Evolutionary conservation across 2,329 filamentous ascomycete genomes (phyloP).

Genomic region (Metarhizium guizhouense): DNA sequence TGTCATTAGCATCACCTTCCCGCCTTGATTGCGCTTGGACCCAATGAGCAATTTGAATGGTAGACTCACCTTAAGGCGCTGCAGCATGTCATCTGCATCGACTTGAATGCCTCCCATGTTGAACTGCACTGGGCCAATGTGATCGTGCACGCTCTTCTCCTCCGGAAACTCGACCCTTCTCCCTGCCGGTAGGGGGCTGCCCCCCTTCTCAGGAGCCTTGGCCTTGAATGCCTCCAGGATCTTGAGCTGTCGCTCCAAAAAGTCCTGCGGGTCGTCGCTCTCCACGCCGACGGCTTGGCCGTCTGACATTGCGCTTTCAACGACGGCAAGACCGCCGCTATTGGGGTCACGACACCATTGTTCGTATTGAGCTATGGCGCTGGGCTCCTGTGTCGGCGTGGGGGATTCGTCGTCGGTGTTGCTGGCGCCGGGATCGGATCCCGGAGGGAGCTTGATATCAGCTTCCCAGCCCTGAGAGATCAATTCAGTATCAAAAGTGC

Average conservation of each 20-base stretch:
- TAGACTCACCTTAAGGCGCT: constrained; percentile 63
- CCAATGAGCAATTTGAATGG: not conserved
- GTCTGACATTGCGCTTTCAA: constrained; percentile 29
- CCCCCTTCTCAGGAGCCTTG: constrained; percentile 40
- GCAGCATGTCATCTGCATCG: constrained; percentile 87
- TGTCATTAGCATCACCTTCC: constrained; percentile 12
- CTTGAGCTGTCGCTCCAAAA: constrained; percentile 66
- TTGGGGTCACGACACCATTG: constrained; percentile 70
- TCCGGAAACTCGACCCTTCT: constrained; percentile 25
- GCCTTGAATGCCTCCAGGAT: constrained; percentile 58
- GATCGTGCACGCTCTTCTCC: constrained; percentile 54
- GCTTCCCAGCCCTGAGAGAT: constrained; percentile 79
- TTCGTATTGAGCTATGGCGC: constrained; percentile 67
- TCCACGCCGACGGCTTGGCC: constrained; percentile 24
- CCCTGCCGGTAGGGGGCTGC: constrained; percentile 12
- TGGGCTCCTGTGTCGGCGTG: constrained; percentile 14
- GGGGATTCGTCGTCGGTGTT: constrained; percentile 13
- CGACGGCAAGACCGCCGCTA: constrained; percentile 41
- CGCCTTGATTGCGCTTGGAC: too few species aligned
- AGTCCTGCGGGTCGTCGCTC: constrained; percentile 61
- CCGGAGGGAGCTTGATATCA: constrained; percentile 56
- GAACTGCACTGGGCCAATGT: constrained; percentile 92
- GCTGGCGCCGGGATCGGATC: constrained; percentile 13
- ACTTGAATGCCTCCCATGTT: constrained; percentile 98
- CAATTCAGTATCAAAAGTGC: constrained; percentile 85